Base-by-base conservation (phyloP, 805 yeast species). In the Schizosaccharomyces cryophilus region DNA sequence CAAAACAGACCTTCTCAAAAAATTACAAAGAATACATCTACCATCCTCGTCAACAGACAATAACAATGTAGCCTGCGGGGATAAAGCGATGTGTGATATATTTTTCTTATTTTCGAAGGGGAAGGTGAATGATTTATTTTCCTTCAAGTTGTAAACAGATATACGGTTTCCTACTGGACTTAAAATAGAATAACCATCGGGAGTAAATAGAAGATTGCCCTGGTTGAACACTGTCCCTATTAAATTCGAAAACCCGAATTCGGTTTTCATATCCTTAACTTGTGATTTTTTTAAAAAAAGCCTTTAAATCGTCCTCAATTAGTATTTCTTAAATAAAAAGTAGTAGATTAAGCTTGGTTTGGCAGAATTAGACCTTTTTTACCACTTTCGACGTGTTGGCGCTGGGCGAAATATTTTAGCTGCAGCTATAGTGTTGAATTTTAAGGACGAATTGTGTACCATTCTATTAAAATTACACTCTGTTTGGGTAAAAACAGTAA, bases 131-230 rank as follows among this genome's bases (percentile, higher is more conserved):
- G 95, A 85, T 66, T 80, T 83, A 71, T 84, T 88, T 68, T 67
- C 66, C 35, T 26, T 76, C 64, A 90, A 75, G 72, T 93, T 96
- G 72, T 89, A 93, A 62, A 85, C 86, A 19, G 88, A 78, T 38
- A 93, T 89, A 68, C 97, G 74, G 70, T 90, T 93, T 15, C 98
- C 98, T 2, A 93, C 97, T 0, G 98, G 97, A 63, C 93, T 83
- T 58, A 93, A 72, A 42, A 93, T 75, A 62, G 80, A 78, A 11
- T 84, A 80, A 2, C 98, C 98, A 69, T 89, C 96, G 1, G 83
- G 80, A 0, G 95, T 83, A 73, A 84, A 93, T 4, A 83, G 76
- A 31, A 93, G 73, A 70, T 90, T 88, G n/a, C 97, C 98, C 69
- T 84, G 86, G 60, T 94, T 77, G 69, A 93, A 93, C 2, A 93